Conservation (phyloP, 2,329 filamentous ascomycete genomes). For the Fusarium gaditjirri region DNA sequence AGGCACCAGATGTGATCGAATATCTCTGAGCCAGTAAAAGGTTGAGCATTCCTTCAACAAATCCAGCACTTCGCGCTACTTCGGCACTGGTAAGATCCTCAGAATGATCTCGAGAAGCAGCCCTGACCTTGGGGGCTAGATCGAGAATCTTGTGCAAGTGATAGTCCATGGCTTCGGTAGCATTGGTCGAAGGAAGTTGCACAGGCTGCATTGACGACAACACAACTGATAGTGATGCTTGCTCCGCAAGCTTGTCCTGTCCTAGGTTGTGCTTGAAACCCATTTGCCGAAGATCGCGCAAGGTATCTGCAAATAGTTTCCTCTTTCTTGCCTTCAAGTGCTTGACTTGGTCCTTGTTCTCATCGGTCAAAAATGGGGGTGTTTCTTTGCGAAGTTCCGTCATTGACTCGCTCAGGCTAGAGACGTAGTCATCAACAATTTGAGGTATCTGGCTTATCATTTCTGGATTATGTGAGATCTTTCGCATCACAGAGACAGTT, state of each 20-base stretch:
- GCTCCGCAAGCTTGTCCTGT: conserved; percentile 76
- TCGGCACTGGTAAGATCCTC: conserved; percentile 87
- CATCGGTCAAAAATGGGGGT: conserved; percentile 81
- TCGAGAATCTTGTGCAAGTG: conserved; percentile 85
- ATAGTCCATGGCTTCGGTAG: conserved; percentile 64
- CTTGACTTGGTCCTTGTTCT: conserved; percentile 85
- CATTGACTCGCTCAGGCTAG: conserved; percentile 74
- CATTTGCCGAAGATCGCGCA: conserved; percentile 87
- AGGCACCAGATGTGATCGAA: conserved; percentile 55
- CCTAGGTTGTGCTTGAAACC: conserved; percentile 87
- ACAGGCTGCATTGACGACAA: conserved; percentile 68
- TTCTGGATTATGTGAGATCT: conserved; percentile 64
- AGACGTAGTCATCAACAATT: conserved; percentile 75
- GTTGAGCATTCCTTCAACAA: conserved; percentile 85
- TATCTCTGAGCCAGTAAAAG: conserved; percentile 70
- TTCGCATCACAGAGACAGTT: conserved; percentile 80
- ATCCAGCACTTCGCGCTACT: conserved; percentile 80
- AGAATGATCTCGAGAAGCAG: conserved; percentile 77
- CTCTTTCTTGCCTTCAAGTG: conserved; percentile 92
- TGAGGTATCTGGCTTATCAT: conserved; percentile 65
- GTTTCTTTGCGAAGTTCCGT: conserved; percentile 84
- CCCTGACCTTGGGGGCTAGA: conserved; percentile 74
- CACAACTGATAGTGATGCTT: conserved; percentile 76
- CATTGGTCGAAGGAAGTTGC: conserved; percentile 40
- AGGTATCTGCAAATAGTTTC: conserved; percentile 87